A percentile compares a stretch with the other conserved stretches of the same genome.
Evolutionary conservation across 1,139 yeast genomes (phyloP).

Genomic region (Chernovozyma aurita): DNA sequence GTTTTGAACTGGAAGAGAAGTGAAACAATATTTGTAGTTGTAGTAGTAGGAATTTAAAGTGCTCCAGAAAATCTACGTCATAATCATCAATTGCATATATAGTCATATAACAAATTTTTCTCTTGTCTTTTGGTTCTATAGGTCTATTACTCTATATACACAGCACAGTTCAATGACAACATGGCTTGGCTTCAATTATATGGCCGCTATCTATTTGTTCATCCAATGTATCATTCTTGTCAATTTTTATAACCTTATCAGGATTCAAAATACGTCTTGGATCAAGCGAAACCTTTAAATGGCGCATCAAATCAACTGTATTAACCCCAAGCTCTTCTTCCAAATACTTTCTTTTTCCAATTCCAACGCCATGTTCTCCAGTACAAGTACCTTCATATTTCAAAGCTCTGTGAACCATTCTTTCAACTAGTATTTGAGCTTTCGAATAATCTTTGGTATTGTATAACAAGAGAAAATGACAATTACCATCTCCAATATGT

Average conservation of each 20-base stretch:
- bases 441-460: constrained; percentile 38
- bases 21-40: no score
- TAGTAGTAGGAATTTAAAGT: no score
- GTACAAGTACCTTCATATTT: constrained; percentile 42
- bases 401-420: constrained; percentile 48
- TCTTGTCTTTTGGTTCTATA: no score
- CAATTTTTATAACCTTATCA: constrained; percentile 38
- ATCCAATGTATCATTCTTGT: constrained; percentile 34
- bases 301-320: constrained; percentile 42
- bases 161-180: constrained; percentile 11
- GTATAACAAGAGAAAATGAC: constrained; percentile 50
- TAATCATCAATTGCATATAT: no score
- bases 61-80: no score
- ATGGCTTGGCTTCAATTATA: constrained; percentile 9
- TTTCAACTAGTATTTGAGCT: constrained; percentile 37
- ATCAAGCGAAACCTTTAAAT: constrained; percentile 35
- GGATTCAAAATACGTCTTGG: constrained; percentile 41
- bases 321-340: constrained; percentile 31
- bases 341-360: constrained; percentile 39
- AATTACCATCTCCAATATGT: constrained; percentile 63
- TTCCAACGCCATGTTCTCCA: constrained; percentile 48
- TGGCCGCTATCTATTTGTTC: constrained; percentile 22
- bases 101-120: no score
- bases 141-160: no score
- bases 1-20: no score